Evolutionary conservation across 2,329 filamentous ascomycete genomes (phyloP).

Genomic region (Exophiala xenobiotica): DNA sequence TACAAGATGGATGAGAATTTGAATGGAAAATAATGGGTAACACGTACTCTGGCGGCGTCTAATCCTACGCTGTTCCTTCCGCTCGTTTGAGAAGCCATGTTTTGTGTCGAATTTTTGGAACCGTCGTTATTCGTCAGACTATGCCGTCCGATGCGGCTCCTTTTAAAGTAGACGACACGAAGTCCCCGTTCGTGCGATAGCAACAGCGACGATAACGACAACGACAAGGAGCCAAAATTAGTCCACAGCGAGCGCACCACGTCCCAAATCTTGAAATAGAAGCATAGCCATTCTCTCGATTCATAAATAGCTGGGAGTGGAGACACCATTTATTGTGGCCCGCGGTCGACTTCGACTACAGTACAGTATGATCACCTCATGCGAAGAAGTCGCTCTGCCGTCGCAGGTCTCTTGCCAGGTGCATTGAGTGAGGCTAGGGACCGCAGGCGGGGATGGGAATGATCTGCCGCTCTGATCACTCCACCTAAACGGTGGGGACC

Average conservation of each 20-base stretch:
- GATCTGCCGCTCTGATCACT: neutral
- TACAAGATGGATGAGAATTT: neutral
- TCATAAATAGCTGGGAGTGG: neutral
- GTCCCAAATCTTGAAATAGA: slow-evolving; percentile 2
- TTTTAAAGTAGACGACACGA: slow-evolving; percentile 3
- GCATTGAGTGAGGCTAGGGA: neutral
- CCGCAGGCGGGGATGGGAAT: neutral
- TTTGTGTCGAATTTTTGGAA: slow-evolving; percentile 2
- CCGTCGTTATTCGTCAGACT: slow-evolving; percentile 5
- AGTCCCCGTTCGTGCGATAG: neutral
- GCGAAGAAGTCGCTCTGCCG: neutral
- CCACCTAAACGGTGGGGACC: neutral
- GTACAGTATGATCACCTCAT: neutral
- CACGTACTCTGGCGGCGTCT: neutral
- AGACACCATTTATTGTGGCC: neutral
- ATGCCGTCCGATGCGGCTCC: neutral
- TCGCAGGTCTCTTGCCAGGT: neutral
- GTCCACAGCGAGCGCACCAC: slow-evolving; percentile 3
- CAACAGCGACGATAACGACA: slow-evolving; percentile 1
- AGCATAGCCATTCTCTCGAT: neutral
- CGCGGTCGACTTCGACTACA: neutral
- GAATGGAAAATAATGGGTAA: neutral
- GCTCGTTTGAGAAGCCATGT: slow-evolving; percentile 1
- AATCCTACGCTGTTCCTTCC: neutral
- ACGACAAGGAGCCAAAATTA: slow-evolving; percentile 1